phyloP scores from a whole-genome alignment of 176 grass and related monocot genomes.

The Zizania latifolia region DNA sequence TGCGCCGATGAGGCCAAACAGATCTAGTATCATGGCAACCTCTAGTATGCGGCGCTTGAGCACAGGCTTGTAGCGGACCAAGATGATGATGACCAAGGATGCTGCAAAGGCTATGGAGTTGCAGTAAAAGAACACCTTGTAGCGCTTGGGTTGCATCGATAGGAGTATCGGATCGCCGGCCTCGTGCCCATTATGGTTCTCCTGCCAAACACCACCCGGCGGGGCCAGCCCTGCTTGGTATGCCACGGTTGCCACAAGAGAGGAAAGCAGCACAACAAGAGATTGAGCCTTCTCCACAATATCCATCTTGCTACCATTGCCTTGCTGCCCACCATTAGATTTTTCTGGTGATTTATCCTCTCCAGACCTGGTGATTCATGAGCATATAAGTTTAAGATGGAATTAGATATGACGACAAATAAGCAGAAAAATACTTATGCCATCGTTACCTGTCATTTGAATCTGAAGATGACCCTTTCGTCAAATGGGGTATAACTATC shows the following conservation, averaged over 20 bases:
- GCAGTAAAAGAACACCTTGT: slow-evolving; percentile 29
- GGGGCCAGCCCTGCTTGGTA: slow-evolving; percentile 31
- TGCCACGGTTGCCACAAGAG: slow-evolving; percentile 23
- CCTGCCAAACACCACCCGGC: slow-evolving; percentile 30
- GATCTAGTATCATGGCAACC: slow-evolving; percentile 9
- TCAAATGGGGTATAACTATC: too few species aligned
- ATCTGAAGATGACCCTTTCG: too few species aligned
- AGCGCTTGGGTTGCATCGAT: background rate
- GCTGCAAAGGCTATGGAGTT: slow-evolving; percentile 32
- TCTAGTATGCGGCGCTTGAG: background rate
- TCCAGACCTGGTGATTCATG: background rate
- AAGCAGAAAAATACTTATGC: background rate
- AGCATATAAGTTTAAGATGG: background rate
- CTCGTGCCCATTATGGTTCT: background rate
- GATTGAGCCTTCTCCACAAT: background rate
- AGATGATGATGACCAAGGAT: slow-evolving; percentile 28
- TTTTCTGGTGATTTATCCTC: too few species aligned
- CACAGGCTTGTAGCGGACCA: background rate
- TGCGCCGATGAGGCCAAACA: slow-evolving; percentile 36
- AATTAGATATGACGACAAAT: background rate
- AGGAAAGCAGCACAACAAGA: slow-evolving; percentile 17
- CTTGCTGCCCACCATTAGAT: too few species aligned
- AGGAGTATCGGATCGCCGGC: slow-evolving; percentile 8
- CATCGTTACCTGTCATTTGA: background rate
- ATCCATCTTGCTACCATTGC: background rate